phyloP scores from a whole-genome alignment of 768 basidiomycete genomes.

The Tricholoma terreum region DNA sequence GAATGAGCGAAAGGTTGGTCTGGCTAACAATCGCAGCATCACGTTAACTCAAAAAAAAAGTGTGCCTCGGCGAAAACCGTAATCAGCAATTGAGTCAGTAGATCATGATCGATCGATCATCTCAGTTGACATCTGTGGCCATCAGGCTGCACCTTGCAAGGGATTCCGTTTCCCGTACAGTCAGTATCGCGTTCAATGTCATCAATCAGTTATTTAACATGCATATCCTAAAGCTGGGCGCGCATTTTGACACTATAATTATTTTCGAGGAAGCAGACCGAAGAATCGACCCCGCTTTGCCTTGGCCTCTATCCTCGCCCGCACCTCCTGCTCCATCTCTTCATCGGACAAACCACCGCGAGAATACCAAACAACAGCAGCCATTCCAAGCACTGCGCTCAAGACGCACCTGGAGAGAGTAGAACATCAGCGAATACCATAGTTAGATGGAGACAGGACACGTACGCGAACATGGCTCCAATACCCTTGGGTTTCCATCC shows the following conservation, averaged over 20 bases:
- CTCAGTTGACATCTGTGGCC: too few species aligned
- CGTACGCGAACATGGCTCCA: slow-evolving; percentile 71
- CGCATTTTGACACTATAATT: too few species aligned
- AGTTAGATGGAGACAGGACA: background rate
- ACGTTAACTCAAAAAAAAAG: slow-evolving; percentile 17
- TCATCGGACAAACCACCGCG: slow-evolving; percentile 76
- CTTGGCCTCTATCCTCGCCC: slow-evolving; percentile 55
- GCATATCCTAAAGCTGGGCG: too few species aligned
- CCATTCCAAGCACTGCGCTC: slow-evolving; percentile 80
- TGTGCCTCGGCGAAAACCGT: slow-evolving; percentile 20
- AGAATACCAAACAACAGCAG: slow-evolving; percentile 82
- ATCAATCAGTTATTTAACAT: too few species aligned
- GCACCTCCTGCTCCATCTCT: slow-evolving; percentile 75
- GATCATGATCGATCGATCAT: too few species aligned
- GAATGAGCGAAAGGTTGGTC: slow-evolving; percentile 33
- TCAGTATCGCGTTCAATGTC: too few species aligned
- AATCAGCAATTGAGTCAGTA: background rate
- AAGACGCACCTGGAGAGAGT: slow-evolving; percentile 60
- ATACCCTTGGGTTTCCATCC: slow-evolving; percentile 77
- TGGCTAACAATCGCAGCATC: slow-evolving; percentile 40
- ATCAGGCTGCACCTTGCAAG: too few species aligned
- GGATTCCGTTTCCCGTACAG: too few species aligned
- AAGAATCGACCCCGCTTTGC: slow-evolving; percentile 14
- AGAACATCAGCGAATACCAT: slow-evolving; percentile 12
- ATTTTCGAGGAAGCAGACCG: background rate